Conservation (phyloP, 148 eudicot species). For the Vaccinium darrowii region DNA sequence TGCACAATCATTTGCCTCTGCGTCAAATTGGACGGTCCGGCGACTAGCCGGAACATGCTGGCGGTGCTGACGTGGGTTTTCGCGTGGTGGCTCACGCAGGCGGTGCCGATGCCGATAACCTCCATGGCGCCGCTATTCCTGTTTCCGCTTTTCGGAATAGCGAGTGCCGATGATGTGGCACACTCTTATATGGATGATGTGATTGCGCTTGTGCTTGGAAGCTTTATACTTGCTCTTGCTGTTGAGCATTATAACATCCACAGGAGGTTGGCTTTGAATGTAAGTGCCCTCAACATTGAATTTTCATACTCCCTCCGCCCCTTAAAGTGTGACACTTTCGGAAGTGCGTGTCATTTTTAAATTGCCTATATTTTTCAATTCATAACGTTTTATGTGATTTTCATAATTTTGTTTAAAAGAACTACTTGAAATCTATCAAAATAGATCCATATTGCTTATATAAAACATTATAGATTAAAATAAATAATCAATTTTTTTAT, state of each 20-base stretch:
- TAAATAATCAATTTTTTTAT: too few species aligned
- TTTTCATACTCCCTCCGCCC: too few species aligned
- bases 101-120: slow-evolving; percentile 93
- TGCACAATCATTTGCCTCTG: slow-evolving; percentile 48
- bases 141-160: slow-evolving; percentile 77
- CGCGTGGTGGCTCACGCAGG: slow-evolving; percentile 92
- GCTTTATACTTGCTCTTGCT: slow-evolving; percentile 93
- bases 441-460: too few species aligned
- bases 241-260: slow-evolving; percentile 97
- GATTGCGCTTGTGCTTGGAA: slow-evolving; percentile 80
- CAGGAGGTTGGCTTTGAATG: slow-evolving; percentile 84
- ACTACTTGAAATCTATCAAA: too few species aligned
- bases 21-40: slow-evolving; percentile 46
- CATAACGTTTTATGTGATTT: too few species aligned
- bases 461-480: too few species aligned
- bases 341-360: too few species aligned
- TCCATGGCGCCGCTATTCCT: slow-evolving; percentile 93
- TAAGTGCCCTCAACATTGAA: slow-evolving; percentile 26
- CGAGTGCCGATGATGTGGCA: slow-evolving; percentile 69
- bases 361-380: too few species aligned
- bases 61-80: slow-evolving; percentile 75
- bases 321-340: too few species aligned
- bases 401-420: too few species aligned
- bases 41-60: slow-evolving; percentile 61
- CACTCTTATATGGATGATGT: slow-evolving; percentile 83